phyloP scores from a whole-genome alignment of 148 eudicot species.

The Persicaria tinctoria region DNA sequence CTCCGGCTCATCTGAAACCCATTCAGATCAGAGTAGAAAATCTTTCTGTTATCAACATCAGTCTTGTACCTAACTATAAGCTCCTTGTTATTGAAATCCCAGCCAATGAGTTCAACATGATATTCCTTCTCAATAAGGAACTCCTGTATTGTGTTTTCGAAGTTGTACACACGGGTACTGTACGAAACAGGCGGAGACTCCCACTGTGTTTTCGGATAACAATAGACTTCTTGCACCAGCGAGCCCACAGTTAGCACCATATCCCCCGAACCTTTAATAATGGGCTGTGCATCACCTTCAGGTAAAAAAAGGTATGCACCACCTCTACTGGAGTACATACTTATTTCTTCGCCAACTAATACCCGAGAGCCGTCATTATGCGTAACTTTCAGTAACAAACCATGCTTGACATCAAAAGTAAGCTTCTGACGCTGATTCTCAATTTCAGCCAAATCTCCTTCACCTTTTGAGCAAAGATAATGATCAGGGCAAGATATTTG shows the following conservation, averaged over 20 bases:
- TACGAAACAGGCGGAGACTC: slow-evolving; percentile 63
- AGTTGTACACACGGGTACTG: slow-evolving; percentile 68
- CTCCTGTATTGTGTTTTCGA: slow-evolving; percentile 54
- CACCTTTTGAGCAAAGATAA: slow-evolving; percentile 61
- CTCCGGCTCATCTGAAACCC: slow-evolving; percentile 98
- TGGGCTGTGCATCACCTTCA: slow-evolving; percentile 60
- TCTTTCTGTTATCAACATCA: slow-evolving; percentile 53
- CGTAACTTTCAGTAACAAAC: slow-evolving; percentile 56
- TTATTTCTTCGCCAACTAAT: slow-evolving; percentile 64
- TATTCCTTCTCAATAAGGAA: slow-evolving; percentile 87
- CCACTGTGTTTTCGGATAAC: slow-evolving; percentile 77
- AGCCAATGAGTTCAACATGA: slow-evolving; percentile 77
- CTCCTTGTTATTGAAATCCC: slow-evolving; percentile 59
- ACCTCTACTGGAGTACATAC: slow-evolving; percentile 70
- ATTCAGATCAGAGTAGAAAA: slow-evolving; percentile 83
- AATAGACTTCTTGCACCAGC: slow-evolving; percentile 76
- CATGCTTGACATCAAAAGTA: slow-evolving; percentile 51
- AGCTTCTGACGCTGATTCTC: slow-evolving; percentile 52
- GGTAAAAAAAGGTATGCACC: slow-evolving; percentile 96
- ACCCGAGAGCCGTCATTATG: slow-evolving; percentile 41
- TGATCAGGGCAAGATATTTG: slow-evolving; percentile 52
- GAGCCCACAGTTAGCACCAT: slow-evolving; percentile 63
- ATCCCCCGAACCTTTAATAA: slow-evolving; percentile 45
- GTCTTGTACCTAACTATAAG: slow-evolving; percentile 84
- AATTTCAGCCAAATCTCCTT: slow-evolving; percentile 49